These are phyloP conservation scores for Blastomyces gilchristii DNA, from an alignment of 2,329 filamentous ascomycete species.

Conservation along the genomic window DNA sequence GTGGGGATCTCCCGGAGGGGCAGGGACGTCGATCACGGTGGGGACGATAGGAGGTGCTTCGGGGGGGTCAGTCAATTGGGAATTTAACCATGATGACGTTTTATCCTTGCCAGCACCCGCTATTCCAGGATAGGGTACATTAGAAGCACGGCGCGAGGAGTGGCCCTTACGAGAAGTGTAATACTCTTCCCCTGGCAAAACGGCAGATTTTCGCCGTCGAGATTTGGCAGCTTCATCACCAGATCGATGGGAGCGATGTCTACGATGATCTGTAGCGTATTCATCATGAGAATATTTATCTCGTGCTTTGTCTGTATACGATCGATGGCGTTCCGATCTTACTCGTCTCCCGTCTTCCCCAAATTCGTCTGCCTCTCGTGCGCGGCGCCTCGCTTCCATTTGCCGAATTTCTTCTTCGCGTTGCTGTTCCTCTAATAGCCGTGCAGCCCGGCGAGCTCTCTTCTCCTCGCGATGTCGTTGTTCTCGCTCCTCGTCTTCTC, in stretches of 20 bases:
- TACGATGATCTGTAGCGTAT: constrained; percentile 21
- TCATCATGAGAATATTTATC: constrained; percentile 23
- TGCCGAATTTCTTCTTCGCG: constrained; percentile 28
- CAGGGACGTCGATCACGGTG: constrained; percentile 37
- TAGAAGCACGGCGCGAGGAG: constrained; percentile 16
- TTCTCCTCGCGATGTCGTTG: constrained; percentile 48
- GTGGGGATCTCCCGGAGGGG: constrained; percentile 21
- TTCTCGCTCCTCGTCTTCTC: constrained; percentile 44
- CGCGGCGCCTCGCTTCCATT: constrained; percentile 25
- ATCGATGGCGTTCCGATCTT: constrained; percentile 26
- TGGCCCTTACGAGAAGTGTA: constrained; percentile 23
- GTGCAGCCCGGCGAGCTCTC: constrained; percentile 47
- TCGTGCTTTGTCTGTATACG: constrained; percentile 21
- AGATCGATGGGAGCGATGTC: constrained; percentile 24
- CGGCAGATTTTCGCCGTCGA: constrained; percentile 29
- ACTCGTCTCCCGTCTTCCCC: constrained; percentile 13
- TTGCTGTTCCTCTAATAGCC: constrained; percentile 24
- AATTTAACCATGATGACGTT: constrained; percentile 42
- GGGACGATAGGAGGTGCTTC: constrained; percentile 38
- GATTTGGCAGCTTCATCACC: constrained; percentile 25
- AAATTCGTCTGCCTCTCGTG: constrained; percentile 22
- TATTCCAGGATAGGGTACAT: constrained; percentile 21
- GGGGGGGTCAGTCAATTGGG: constrained; percentile 38
- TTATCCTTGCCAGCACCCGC: constrained; percentile 36
- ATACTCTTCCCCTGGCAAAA: constrained; percentile 25